Percentiles rank a stretch among this genome's conserved stretches.
phyloP scores from a whole-genome alignment of 116 monocot genomes.

The Posidonia oceanica region DNA sequence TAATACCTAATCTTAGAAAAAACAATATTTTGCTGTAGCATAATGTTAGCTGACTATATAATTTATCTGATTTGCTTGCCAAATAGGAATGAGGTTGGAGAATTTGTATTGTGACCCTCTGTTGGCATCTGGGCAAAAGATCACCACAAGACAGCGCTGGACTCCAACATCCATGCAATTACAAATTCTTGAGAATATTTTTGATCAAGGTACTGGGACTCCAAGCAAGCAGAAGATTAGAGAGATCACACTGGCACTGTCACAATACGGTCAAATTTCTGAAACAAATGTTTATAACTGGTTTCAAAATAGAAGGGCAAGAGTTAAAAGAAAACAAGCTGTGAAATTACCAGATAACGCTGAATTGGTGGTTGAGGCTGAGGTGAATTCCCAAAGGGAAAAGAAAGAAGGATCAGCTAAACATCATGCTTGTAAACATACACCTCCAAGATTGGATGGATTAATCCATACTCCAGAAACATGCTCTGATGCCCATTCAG shows the following conservation, averaged over 20 bases:
- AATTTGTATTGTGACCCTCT: conserved; percentile 43
- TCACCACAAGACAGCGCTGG: conserved; percentile 62
- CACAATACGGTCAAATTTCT: conserved; percentile 61
- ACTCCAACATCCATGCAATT: conserved; percentile 68
- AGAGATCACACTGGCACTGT: conserved; percentile 47
- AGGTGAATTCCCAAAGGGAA: conserved; percentile 30
- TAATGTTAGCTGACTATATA: no score
- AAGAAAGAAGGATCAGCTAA: conserved; percentile 28
- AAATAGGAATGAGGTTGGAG: conserved; percentile 55
- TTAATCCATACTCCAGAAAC: conserved; percentile 1
- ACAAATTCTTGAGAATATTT: conserved; percentile 66
- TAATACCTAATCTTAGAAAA: no score
- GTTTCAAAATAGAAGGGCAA: conserved; percentile 87
- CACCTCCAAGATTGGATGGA: background rate
- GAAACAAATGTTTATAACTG: conserved; percentile 91
- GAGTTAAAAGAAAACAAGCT: conserved; percentile 62
- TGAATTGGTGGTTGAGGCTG: conserved; percentile 46
- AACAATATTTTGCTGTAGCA: no score
- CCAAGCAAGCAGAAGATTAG: conserved; percentile 82
- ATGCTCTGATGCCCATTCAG: conserved; percentile 1
- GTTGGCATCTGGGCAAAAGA: conserved; percentile 38
- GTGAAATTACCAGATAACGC: conserved; percentile 11
- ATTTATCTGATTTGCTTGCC: conserved; percentile 1
- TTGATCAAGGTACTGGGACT: conserved; percentile 57
- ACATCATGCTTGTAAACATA: background rate